These are phyloP conservation scores for Solanum chiquidenum DNA, from an alignment of 257 asterid species.

Conservation along the genomic window DNA sequence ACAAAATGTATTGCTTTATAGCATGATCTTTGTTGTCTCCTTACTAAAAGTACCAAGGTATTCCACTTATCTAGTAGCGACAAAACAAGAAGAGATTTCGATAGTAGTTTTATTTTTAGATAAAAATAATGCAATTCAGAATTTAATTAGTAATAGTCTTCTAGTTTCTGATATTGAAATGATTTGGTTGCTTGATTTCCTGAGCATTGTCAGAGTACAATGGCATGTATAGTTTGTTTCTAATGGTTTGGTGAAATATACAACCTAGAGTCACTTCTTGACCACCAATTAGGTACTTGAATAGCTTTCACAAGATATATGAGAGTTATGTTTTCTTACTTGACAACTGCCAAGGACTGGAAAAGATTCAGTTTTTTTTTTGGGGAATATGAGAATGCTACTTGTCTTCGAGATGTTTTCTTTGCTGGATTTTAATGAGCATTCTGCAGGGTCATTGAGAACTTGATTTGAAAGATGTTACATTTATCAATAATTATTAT, in stretches of 20 bases:
- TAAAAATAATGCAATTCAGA: not conserved
- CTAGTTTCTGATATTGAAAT: not conserved
- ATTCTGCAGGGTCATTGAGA: not conserved
- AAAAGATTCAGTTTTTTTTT: not conserved
- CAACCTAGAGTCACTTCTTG: not conserved
- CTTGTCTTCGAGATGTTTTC: not conserved
- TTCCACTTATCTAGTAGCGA: not conserved
- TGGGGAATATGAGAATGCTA: not conserved
- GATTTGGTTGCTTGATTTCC: not conserved
- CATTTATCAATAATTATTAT: not conserved
- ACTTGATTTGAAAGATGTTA: not conserved
- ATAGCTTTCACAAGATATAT: not conserved
- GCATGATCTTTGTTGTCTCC: constrained; percentile 14
- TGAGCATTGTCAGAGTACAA: not conserved
- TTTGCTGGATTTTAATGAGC: not conserved
- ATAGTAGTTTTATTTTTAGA: not conserved
- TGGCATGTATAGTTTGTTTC: not conserved
- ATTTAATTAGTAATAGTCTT: not conserved
- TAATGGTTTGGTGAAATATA: not conserved
- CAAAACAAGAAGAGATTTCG: not conserved
- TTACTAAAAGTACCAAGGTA: not conserved
- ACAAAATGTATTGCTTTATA: not conserved
- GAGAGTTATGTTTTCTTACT: not conserved
- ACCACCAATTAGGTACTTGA: not conserved
- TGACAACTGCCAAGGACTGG: not conserved